A percentile compares a stretch with the other conserved stretches of the same genome.
Evolutionary conservation across 768 basidiomycete species (phyloP).

Genomic region (Tylopilus felleus): DNA sequence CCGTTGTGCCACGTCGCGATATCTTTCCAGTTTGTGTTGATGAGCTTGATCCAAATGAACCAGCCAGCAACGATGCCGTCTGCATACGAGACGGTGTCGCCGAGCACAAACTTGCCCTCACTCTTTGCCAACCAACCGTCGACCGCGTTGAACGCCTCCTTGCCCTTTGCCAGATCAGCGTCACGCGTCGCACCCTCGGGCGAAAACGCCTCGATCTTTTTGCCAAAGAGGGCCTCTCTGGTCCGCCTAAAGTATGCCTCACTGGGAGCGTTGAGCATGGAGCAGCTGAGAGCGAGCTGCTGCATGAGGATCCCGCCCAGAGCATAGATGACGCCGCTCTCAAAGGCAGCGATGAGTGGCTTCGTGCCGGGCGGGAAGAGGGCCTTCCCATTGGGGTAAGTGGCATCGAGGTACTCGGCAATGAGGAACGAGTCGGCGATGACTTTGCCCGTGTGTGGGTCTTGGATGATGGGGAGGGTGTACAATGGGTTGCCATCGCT

Average conservation of each 20-base stretch:
- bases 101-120: conserved; percentile 33
- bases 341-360: conserved; percentile 41
- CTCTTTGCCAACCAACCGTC: conserved; percentile 31
- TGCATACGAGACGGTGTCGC: conserved; percentile 32
- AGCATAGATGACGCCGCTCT: conserved; percentile 12
- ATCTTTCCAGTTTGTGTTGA: conserved; percentile 33
- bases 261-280: conserved; percentile 27
- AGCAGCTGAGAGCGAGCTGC: conserved; percentile 13
- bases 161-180: conserved; percentile 27
- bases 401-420: conserved; percentile 44
- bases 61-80: conserved; percentile 35
- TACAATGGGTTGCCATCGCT: conserved; percentile 33
- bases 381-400: conserved; percentile 35
- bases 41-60: conserved; percentile 35
- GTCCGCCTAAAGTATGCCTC: conserved; percentile 33
- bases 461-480: conserved; percentile 42
- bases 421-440: conserved; percentile 42
- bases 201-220: conserved; percentile 35
- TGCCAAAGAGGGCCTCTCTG: conserved; percentile 31
- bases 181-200: conserved; percentile 28
- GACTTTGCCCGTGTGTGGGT: conserved; percentile 34
- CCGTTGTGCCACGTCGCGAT: conserved; percentile 38
- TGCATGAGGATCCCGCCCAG: conserved; percentile 9
- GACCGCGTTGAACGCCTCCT: conserved; percentile 25
- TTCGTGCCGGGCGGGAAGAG: conserved; percentile 41